Base-by-base conservation (phyloP, 495 filamentous ascomycete genomes). In the Hypoxylon subgilvum region DNA sequence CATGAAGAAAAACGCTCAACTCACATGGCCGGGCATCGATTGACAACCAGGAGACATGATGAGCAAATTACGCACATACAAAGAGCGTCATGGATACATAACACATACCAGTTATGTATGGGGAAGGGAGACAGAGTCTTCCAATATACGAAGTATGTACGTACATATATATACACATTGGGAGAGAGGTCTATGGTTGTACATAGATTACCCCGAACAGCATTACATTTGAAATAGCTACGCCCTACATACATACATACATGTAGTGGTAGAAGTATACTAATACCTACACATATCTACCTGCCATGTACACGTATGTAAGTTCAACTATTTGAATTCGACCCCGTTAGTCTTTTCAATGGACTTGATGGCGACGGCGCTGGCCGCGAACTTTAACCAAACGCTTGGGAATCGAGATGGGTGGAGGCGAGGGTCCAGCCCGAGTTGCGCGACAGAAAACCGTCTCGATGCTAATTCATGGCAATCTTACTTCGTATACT, bases 361-460 rank as follows among this genome's bases (percentile, higher is more conserved):
- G 32, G 31, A 45, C 48, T 46, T 42, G 31, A 41, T 28, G n/a
- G 49, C 42, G 16, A 43, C 53, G 50, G 43, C 50, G 50, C 50
- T 32, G 54, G 54, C 44, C 38, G 54, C 21, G 36, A 64, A 59
- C 61, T 55, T 39, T 51, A 64, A 64, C 54, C 54, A 59, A 13
- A 50, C 30, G 28, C 23, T 59, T 64, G 50, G 60, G 39, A 59
- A 41, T 16, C 31, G 45, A 19, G 43, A 54, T 59, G 61, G 50
- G 55, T 53, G 48, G 45, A n/a, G 3, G 34, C 8, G 34, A 41
- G 40, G 18, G 51, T 32, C 40, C 19, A 43, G 14, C 27, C 39
- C 9, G n/a, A 36, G 38, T 23, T 44, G 30, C 43, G 22, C 25
- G 32, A 47, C 35, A 36, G n/a, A 43, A 48, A 28, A 60, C 34